Evolutionary conservation across 768 basidiomycete species (phyloP), one percentile per base, ranked within the genome.

Genomic region (Russula compacta): DNA sequence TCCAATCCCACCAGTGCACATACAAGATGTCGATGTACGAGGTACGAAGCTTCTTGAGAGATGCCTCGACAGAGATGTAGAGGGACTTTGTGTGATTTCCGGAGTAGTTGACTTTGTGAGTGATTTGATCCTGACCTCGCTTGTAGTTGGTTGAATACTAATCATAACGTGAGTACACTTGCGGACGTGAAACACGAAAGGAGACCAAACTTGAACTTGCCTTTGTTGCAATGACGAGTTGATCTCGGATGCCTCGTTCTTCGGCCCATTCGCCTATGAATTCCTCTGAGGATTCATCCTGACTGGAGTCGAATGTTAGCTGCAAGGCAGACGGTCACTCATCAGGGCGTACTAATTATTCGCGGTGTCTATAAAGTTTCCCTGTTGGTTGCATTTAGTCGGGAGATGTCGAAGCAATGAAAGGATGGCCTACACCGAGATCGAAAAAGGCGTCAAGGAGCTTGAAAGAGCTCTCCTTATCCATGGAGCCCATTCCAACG

Each of bases 21-120:
- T 84, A 83, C 35, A 83, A 68, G 52, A 84, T 75, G 65, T 84
- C 82, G 66, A 84, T 51, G 35, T 80, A 86, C 19, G 77, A 72
- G 0, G 83, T 85, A 47, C 81, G 71, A 19, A 87, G 74, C 61
- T 83, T 84, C 63, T 73, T 73, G 56, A 80, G 70, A 36, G 71
- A 74, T 2, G 69, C 71, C n/a, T 72, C 70, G 5, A 76, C 67
- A 6, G 71, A 73, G 47, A 73, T 21, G 39, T 60, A 64, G 48
- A 77, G 56, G 1, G 66, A 69, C 66, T 78, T 77, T 55, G 71
- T 61, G 64, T 70, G 65, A 71, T 79, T 80, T 11, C 79, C 77
- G 17, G 62, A 62, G 64, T 73, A 79, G 71, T 80, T 77, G 69
- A 75, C 47, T 56, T 72, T 64, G 70, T 73, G 44, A 69, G 61